Evolutionary conservation across 176 grass and related monocot genomes (phyloP).

Genomic region (Stipa capillata): DNA sequence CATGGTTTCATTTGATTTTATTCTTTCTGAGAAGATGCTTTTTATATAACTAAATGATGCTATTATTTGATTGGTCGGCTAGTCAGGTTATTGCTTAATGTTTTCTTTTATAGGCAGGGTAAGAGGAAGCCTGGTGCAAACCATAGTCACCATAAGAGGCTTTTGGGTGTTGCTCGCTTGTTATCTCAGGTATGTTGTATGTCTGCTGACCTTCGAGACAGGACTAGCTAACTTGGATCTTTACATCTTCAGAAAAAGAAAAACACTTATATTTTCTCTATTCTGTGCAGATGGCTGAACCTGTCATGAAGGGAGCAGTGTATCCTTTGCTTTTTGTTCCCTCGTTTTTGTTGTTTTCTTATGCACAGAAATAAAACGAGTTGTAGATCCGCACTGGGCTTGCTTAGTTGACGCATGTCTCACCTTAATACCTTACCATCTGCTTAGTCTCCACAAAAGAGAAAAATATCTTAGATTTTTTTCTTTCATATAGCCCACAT

Average conservation of each 20-base stretch:
- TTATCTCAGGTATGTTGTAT: constrained; percentile 55
- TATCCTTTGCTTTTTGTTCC: constrained; percentile 50
- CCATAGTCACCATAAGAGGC: constrained; percentile 50
- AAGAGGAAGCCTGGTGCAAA: constrained; percentile 50
- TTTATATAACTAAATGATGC: too few relatives aligned
- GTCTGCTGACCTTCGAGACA: not conserved
- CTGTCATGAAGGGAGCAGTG: constrained; percentile 76
- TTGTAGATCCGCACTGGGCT: not conserved
- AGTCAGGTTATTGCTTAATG: not conserved
- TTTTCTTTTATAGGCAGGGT: constrained; percentile 32
- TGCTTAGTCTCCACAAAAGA: not conserved
- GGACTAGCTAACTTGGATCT: not conserved
- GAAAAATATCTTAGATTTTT: not conserved
- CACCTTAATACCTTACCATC: not conserved
- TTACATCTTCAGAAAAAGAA: not conserved
- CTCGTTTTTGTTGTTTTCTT: not conserved
- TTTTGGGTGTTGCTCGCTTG: constrained; percentile 72
- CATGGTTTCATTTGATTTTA: not conserved
- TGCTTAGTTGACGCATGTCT: not conserved
- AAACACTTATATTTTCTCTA: not conserved
- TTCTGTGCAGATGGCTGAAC: constrained; percentile 73
- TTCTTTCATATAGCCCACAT: too few relatives aligned
- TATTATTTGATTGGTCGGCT: not conserved
- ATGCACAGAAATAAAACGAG: not conserved
- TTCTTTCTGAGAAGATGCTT: not conserved